These are phyloP conservation scores for Cercospora sp. DNA, from an alignment of 2,329 filamentous ascomycete genomes.

Conservation along the genomic window DNA sequence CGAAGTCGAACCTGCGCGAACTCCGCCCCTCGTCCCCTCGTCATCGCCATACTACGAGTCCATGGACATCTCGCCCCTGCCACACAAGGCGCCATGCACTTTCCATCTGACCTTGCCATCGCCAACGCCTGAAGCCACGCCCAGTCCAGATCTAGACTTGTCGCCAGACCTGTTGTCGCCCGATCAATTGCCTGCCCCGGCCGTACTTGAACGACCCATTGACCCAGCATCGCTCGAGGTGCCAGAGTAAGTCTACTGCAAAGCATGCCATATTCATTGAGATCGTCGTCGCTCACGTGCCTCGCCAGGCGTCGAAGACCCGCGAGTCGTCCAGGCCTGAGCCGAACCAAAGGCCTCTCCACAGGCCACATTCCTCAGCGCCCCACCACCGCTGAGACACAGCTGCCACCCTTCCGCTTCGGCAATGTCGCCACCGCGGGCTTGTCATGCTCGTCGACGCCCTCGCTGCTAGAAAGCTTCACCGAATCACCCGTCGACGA, in stretches of 20 bases:
- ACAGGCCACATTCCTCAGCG: conserved; percentile 65
- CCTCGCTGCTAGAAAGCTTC: conserved; percentile 79
- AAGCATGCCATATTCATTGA: conserved; percentile 12
- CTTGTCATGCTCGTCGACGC: conserved; percentile 53
- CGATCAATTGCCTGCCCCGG: conserved; percentile 32
- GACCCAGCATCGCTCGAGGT: conserved; percentile 29
- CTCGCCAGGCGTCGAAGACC: conserved; percentile 35
- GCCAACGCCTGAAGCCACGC: conserved; percentile 63
- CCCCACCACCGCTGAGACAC: conserved; percentile 59
- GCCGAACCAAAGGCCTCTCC: conserved; percentile 72
- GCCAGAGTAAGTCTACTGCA: conserved; percentile 34
- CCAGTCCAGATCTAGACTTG: conserved; percentile 43
- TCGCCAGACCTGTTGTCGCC: conserved; percentile 34
- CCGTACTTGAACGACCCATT: conserved; percentile 24
- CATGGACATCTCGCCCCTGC: conserved; percentile 93
- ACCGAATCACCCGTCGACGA: conserved; percentile 75
- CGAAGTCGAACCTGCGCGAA: conserved; percentile 70
- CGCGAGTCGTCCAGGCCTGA: conserved; percentile 69
- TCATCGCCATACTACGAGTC: conserved; percentile 80
- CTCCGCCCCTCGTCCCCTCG: conserved; percentile 72
- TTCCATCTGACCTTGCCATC: conserved; percentile 68
- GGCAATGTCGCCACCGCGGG: conserved; percentile 50
- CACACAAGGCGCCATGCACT: conserved; percentile 70
- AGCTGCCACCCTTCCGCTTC: conserved; percentile 75
- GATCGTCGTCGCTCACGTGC: conserved; percentile 23